Evolutionary conservation across 2,329 filamentous ascomycete species (phyloP), one percentile per base, ranked within the genome.

Genomic region (Meredithiella fracta): DNA sequence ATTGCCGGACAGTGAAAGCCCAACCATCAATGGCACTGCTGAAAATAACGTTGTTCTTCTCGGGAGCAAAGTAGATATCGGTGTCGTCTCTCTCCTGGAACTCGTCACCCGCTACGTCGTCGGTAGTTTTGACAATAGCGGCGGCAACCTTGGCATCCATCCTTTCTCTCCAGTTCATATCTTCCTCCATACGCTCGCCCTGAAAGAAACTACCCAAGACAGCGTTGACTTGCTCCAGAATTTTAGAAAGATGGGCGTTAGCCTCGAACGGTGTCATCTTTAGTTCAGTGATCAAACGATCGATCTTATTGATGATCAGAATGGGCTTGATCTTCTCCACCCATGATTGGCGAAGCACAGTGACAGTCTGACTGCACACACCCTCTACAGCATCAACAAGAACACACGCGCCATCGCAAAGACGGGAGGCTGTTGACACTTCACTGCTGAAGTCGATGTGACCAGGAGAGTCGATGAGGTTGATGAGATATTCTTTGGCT

Each of bases 371-470:
- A 69, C 90, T 96, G 73, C 92, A 98, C 2, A 98, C 92, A 53
- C 92, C 92, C 67, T 98, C 92, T 0, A 98, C 92, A 3, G 91
- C 92, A 68, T 98, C 92, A 20, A 98, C 90, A 29, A 98, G 73
- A 9, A 98, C 87, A 8, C 97, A 80, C 5, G 92, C 92, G 38
- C 92, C 92, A 67, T 98, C 92, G 63, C 92, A 97, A 17, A 98
- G 73, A 55, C 92, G 78, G 8, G 91, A 97, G 1, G 92, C 92
- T 1, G 91, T 97, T 0, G 90, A 97, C 0, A 98, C 92, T 67
- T 98, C 92, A 61, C 89, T 95, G 71, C 90, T 96, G 68, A 98
- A 98, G 69, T 98, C 92, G 61, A 98, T 97, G 67, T 98, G 92
- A 1, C 92, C 92, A 0, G 92, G 92, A 1, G 92, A 97, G 70